phyloP scores from a whole-genome alignment of 306 rosid species.

The Adenanthera pavonina region DNA sequence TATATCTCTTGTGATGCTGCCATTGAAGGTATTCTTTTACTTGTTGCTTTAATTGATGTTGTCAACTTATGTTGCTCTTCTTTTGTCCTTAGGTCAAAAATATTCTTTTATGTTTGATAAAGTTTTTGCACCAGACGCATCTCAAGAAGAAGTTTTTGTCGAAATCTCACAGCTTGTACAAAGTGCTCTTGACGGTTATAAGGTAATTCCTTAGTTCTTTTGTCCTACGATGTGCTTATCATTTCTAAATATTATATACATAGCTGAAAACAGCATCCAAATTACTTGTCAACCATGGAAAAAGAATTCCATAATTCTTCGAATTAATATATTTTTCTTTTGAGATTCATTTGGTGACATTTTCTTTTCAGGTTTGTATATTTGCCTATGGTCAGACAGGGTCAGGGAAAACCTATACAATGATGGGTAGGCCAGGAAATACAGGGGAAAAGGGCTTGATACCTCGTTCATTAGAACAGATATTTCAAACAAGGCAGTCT shows the following conservation, averaged over 20 bases:
- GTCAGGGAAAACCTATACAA: conserved; percentile 97
- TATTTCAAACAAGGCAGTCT: conserved; percentile 82
- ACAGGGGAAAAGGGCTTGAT: conserved; percentile 83
- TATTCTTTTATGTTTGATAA: conserved; percentile 90
- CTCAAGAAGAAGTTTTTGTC: conserved; percentile 83
- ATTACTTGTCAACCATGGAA: neutral
- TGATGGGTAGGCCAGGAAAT: conserved; percentile 96
- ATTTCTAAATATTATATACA: conserved; percentile 34
- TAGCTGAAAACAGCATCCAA: neutral
- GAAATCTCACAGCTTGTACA: conserved; percentile 98
- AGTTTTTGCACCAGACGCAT: conserved; percentile 83
- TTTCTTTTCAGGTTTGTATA: conserved; percentile 84
- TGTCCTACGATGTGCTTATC: conserved; percentile 3
- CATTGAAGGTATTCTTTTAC: conserved; percentile 9
- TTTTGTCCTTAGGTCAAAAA: conserved; percentile 68
- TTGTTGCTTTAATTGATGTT: conserved; percentile 19
- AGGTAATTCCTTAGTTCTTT: conserved; percentile 61
- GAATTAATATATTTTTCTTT: neutral
- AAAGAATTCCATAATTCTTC: neutral
- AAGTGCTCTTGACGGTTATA: conserved; percentile 99
- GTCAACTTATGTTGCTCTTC: conserved; percentile 32
- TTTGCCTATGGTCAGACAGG: conserved; percentile 99
- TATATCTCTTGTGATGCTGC: conserved; percentile 39
- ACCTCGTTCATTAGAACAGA: conserved; percentile 93
- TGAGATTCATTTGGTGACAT: neutral